These are phyloP conservation scores for Fusarium brachygibbosum DNA, from an alignment of 2,329 filamentous ascomycete genomes.

Conservation along the genomic window DNA sequence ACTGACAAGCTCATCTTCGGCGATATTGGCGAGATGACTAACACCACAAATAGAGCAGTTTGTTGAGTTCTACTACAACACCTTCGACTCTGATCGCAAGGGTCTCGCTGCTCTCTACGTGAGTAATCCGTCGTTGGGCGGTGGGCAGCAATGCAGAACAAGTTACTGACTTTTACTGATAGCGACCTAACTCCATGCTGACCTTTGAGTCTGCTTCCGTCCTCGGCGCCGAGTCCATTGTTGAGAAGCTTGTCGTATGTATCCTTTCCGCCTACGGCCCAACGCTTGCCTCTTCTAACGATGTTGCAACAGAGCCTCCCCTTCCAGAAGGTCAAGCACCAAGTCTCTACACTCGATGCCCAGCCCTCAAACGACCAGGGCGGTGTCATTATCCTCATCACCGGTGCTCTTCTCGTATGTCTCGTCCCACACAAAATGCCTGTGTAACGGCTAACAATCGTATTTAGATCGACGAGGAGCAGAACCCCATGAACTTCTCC, in stretches of 20 bases:
- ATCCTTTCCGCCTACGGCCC: neutral
- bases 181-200: constrained; percentile 78
- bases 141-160: constrained; percentile 66
- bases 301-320: constrained; percentile 72
- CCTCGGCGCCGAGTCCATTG: constrained; percentile 75
- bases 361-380: constrained; percentile 78
- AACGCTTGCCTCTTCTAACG: constrained; percentile 17
- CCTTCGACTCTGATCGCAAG: constrained; percentile 81
- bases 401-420: constrained; percentile 84
- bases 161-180: constrained; percentile 13
- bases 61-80: constrained; percentile 89
- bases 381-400: constrained; percentile 88
- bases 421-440: constrained; percentile 5
- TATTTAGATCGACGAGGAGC: constrained; percentile 84
- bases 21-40: neutral
- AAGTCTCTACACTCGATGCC: constrained; percentile 81
- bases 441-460: constrained; percentile 17
- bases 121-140: constrained; percentile 55
- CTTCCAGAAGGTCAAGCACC: constrained; percentile 85
- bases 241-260: constrained; percentile 84
- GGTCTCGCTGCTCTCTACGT: constrained; percentile 83
- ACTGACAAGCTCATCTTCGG: neutral
- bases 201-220: constrained; percentile 84
- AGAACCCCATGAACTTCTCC: constrained; percentile 89
- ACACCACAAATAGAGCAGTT: constrained; percentile 78